phyloP scores from a whole-genome alignment of 495 filamentous ascomycete genomes.

The Mycothermus thermophilus region DNA sequence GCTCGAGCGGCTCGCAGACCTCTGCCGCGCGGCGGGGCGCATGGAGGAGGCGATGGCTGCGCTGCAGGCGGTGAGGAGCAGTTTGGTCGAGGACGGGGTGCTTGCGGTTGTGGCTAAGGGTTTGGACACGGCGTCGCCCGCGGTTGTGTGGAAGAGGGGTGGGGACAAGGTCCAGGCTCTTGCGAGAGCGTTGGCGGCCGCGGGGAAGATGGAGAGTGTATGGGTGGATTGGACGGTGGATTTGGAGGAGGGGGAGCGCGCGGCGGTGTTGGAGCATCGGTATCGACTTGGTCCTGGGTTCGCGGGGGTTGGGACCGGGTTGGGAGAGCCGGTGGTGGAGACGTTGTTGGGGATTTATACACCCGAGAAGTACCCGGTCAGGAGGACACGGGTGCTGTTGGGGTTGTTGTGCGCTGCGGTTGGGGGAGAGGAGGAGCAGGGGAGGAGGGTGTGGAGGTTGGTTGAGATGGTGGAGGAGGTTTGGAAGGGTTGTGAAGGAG shows the following conservation, averaged over 20 bases:
- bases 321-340: constrained; percentile 25
- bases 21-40: constrained; percentile 24
- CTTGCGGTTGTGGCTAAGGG: constrained; percentile 24
- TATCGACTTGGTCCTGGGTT: constrained; percentile 19
- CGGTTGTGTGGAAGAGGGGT: constrained; percentile 22
- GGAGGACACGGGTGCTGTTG: constrained; percentile 28
- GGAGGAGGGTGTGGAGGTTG: constrained; percentile 18
- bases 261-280: constrained; percentile 36
- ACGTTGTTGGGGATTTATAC: constrained; percentile 29
- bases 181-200: constrained; percentile 30
- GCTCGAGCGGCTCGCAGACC: constrained; percentile 37
- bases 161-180: constrained; percentile 28
- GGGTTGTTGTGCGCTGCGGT: constrained; percentile 24
- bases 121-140: constrained; percentile 22
- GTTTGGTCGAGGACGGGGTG: constrained; percentile 32
- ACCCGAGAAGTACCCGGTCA: constrained; percentile 28
- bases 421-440: too few relatives aligned
- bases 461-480: constrained; percentile 26
- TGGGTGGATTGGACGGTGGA: constrained; percentile 32
- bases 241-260: constrained; percentile 30
- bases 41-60: constrained; percentile 29
- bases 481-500: constrained; percentile 16
- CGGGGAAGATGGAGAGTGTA: constrained; percentile 33
- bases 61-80: constrained; percentile 30
- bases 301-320: constrained; percentile 14